phyloP scores from a whole-genome alignment of 2,329 filamentous ascomycete genomes.

The Penicillium sp. region DNA sequence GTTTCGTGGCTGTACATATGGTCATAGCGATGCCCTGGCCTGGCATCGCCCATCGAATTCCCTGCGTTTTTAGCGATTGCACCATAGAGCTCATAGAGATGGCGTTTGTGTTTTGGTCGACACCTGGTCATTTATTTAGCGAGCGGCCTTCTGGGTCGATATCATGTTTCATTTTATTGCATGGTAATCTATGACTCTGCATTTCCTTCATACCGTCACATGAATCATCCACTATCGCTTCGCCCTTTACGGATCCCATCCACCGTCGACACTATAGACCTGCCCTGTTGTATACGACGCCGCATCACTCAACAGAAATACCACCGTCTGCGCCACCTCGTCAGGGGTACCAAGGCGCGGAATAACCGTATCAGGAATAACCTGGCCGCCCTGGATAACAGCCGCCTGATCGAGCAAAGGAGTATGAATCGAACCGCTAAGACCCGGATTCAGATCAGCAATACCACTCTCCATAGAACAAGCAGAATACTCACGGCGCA shows the following conservation, averaged over 20 bases:
- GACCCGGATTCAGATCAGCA: conserved; percentile 1
- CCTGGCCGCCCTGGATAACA: conserved; percentile 21
- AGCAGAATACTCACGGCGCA: conserved; percentile 36
- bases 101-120: conserved; percentile 2
- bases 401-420: conserved; percentile 28
- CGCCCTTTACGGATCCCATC: conserved; percentile 31
- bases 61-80: conserved; percentile 3
- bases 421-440: conserved; percentile 31
- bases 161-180: not conserved
- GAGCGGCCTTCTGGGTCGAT: not conserved
- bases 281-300: conserved; percentile 47
- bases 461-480: not conserved
- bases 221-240: not conserved
- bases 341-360: conserved; percentile 30
- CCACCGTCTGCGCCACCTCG: conserved; percentile 43
- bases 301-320: conserved; percentile 47
- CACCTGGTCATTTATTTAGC: not conserved
- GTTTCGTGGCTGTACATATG: conserved; percentile 17
- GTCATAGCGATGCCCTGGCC: conserved; percentile 1
- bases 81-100: conserved; percentile 3
- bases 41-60: not conserved
- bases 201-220: not conserved
- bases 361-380: conserved; percentile 19
- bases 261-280: conserved; percentile 47
- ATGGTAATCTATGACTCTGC: not conserved